Percentiles rank a stretch among this genome's conserved stretches.
Conservation (phyloP, 352 stramenopile genomes). For the Blastocystis hominis region DNA sequence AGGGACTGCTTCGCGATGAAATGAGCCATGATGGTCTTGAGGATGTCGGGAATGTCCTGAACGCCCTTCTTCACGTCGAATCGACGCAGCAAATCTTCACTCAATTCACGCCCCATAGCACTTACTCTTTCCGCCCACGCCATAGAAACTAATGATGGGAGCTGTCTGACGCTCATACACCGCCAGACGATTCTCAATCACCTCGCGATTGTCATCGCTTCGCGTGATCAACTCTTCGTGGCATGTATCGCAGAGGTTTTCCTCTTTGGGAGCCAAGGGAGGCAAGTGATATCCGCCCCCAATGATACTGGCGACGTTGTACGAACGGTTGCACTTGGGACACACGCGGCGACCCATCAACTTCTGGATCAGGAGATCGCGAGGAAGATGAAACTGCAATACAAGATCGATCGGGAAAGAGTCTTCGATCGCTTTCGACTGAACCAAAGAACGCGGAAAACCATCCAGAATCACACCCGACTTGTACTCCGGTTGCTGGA, state of each 20-base stretch:
- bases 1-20: constrained; percentile 12
- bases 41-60: constrained; percentile 41
- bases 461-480: constrained; percentile 55
- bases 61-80: constrained; percentile 54
- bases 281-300: constrained; percentile 22
- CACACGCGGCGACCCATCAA: constrained; percentile 24
- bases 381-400: constrained; percentile 46
- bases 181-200: constrained; percentile 41
- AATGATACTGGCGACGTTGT: constrained; percentile 48
- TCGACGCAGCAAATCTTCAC: constrained; percentile 18
- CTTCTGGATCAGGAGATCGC: constrained; percentile 37
- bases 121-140: constrained; percentile 24
- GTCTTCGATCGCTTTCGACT: constrained; percentile 11
- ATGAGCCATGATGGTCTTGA: constrained; percentile 25
- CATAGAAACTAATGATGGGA: constrained; percentile 14
- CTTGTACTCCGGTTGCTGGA: constrained; percentile 31
- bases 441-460: constrained; percentile 31
- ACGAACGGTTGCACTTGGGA: constrained; percentile 19
- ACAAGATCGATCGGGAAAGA: constrained; percentile 8
- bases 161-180: constrained; percentile 39
- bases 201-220: constrained; percentile 40
- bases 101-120: not conserved
- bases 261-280: constrained; percentile 32
- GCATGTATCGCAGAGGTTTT: constrained; percentile 22
- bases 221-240: constrained; percentile 33